Percentiles rank a stretch among this genome's conserved stretches.
These are phyloP conservation scores for Chlorociboria aeruginascens DNA, from an alignment of 495 filamentous ascomycete genomes.

Conservation along the genomic window DNA sequence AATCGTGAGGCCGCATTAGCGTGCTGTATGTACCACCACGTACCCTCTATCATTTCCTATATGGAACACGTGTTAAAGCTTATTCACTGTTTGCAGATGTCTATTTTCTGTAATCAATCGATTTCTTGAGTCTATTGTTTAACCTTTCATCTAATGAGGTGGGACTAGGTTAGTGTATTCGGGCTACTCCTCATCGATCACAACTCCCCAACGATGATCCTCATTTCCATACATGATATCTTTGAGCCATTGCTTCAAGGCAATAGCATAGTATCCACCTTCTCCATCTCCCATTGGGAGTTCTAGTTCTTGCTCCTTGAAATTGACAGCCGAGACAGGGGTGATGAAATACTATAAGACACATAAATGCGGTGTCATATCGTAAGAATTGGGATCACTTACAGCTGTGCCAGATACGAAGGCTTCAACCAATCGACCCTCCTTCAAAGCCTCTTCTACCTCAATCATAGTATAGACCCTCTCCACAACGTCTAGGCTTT, in stretches of 20 bases:
- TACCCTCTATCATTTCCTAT: neutral
- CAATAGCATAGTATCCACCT: constrained; percentile 47
- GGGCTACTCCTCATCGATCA: constrained; percentile 45
- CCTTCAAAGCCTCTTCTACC: constrained; percentile 56
- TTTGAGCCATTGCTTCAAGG: constrained; percentile 65
- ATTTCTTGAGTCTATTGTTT: neutral
- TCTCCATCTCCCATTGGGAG: constrained; percentile 49
- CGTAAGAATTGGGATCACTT: constrained; percentile 23
- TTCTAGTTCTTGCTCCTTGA: constrained; percentile 52
- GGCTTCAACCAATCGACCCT: constrained; percentile 70
- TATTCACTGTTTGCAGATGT: too few species aligned
- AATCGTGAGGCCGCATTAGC: neutral
- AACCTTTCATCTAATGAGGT: neutral
- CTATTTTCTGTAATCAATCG: neutral
- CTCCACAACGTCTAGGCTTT: constrained; percentile 62
- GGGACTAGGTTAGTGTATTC: neutral
- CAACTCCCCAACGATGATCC: constrained; percentile 66
- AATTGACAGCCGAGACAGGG: constrained; percentile 60
- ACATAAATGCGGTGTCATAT: constrained; percentile 14
- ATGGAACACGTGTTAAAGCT: too few species aligned
- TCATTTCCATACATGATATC: constrained; percentile 81
- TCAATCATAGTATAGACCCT: constrained; percentile 67
- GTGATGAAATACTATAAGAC: constrained; percentile 59
- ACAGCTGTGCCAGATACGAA: constrained; percentile 79
- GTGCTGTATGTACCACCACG: too few species aligned